Percentiles rank a stretch among this genome's conserved stretches.
Evolutionary conservation across 2,329 filamentous ascomycete genomes (phyloP).

Genomic region (Aspergillus versicolor): DNA sequence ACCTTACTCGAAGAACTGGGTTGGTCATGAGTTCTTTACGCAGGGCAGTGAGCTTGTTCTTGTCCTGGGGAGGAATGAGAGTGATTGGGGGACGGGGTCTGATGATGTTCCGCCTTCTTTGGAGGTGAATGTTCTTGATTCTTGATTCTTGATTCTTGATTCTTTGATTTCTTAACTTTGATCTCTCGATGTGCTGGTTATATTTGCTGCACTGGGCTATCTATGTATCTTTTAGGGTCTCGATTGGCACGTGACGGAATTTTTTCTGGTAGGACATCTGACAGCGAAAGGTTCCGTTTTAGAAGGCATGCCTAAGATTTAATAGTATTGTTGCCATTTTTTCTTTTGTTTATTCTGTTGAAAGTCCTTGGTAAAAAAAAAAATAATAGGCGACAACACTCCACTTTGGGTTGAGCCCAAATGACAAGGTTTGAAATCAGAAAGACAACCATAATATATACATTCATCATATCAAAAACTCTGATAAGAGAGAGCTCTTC

Average conservation of each 20-base stretch:
- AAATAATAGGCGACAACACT: background rate
- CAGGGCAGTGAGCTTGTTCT: conserved; percentile 65
- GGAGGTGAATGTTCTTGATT: background rate
- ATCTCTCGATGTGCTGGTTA: background rate
- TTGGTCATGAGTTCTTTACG: conserved; percentile 66
- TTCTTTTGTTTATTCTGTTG: background rate
- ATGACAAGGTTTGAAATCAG: background rate
- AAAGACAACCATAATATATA: background rate
- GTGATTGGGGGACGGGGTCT: conserved; percentile 61
- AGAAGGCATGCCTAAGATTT: background rate
- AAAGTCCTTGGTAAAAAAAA: background rate
- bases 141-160: background rate
- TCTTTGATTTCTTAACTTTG: background rate
- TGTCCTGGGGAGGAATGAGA: conserved; percentile 61
- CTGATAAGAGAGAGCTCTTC: background rate
- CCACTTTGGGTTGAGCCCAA: background rate
- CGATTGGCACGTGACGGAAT: background rate
- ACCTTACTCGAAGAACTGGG: conserved; percentile 63
- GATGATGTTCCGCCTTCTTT: conserved; percentile 64
- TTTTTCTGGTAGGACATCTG: too few species aligned
- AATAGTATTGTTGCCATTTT: background rate
- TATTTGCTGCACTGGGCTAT: background rate
- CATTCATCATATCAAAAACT: background rate
- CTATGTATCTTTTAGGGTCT: background rate
- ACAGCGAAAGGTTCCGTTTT: background rate